These are phyloP conservation scores for Blastobotrys serpentis DNA, from an alignment of 1,139 yeast species.

Conservation along the genomic window DNA sequence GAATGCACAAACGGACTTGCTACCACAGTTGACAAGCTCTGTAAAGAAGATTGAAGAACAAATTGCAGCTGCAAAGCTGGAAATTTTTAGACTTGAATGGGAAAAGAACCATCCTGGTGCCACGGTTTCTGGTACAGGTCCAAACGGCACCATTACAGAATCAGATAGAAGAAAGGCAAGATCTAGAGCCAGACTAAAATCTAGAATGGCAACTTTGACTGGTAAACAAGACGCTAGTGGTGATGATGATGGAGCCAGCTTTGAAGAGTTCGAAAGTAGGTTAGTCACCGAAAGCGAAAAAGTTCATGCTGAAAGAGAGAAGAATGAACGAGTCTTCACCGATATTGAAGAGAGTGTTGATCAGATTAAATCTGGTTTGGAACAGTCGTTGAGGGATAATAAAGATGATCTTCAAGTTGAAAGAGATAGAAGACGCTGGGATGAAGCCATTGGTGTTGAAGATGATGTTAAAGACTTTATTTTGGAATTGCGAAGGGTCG, in stretches of 20 bases:
- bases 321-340: constrained; percentile 54
- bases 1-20: constrained; percentile 58
- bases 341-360: constrained; percentile 76
- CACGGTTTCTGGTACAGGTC: constrained; percentile 74
- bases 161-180: constrained; percentile 75
- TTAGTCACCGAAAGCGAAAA: constrained; percentile 55
- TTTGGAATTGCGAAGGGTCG: constrained; percentile 46
- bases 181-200: constrained; percentile 71
- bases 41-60: constrained; percentile 64
- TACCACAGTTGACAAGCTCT: constrained; percentile 65
- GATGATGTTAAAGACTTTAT: constrained; percentile 67
- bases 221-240: constrained; percentile 60
- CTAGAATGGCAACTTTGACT: constrained; percentile 89
- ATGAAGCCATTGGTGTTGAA: constrained; percentile 76
- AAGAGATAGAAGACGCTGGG: constrained; percentile 74
- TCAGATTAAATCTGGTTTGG: constrained; percentile 65
- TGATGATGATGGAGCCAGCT: constrained; percentile 39
- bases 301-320: constrained; percentile 56
- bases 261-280: constrained; percentile 56
- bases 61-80: constrained; percentile 66
- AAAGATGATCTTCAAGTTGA: constrained; percentile 43
- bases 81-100: constrained; percentile 54
- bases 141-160: constrained; percentile 80
- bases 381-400: constrained; percentile 37
- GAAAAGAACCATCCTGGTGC: constrained; percentile 66